Percentiles rank a stretch among this genome's conserved stretches.
Conservation (phyloP, 169 alveolate species). For the Amoebophrya sp. region DNA sequence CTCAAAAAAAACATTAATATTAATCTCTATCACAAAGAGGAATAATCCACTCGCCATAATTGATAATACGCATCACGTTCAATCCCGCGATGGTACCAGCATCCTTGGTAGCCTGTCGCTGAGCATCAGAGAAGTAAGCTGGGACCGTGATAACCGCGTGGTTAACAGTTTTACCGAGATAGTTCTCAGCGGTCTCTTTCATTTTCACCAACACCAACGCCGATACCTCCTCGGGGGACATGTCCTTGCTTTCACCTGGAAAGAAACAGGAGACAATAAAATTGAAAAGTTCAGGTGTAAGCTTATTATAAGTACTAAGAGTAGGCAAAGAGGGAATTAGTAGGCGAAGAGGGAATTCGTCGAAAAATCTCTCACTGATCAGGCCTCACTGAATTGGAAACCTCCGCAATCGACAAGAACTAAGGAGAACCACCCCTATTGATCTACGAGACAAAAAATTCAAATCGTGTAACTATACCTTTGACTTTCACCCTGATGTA, state of each 20-base stretch:
- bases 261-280: not conserved
- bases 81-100: too few relatives aligned
- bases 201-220: constrained; percentile 92
- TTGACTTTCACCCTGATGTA: constrained; percentile 81
- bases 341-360: not conserved
- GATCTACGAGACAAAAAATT: not conserved
- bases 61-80: constrained; percentile 88
- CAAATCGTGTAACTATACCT: constrained; percentile 49
- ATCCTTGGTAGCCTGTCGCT: constrained; percentile 98
- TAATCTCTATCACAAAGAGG: too few relatives aligned
- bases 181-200: constrained; percentile 94
- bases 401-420: not conserved
- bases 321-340: not conserved
- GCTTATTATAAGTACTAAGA: not conserved
- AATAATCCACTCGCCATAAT: too few relatives aligned
- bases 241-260: constrained; percentile 71
- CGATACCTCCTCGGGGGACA: constrained; percentile 98
- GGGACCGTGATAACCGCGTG: constrained; percentile 58
- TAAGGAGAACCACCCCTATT: not conserved
- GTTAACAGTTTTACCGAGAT: constrained; percentile 87
- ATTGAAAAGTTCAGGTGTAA: not conserved
- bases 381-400: not conserved
- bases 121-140: constrained; percentile 98
- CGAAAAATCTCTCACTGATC: not conserved
- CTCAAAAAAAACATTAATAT: too few relatives aligned